Base-by-base conservation (phyloP, 805 yeast species). In the Lipomyces starkeyi region DNA sequence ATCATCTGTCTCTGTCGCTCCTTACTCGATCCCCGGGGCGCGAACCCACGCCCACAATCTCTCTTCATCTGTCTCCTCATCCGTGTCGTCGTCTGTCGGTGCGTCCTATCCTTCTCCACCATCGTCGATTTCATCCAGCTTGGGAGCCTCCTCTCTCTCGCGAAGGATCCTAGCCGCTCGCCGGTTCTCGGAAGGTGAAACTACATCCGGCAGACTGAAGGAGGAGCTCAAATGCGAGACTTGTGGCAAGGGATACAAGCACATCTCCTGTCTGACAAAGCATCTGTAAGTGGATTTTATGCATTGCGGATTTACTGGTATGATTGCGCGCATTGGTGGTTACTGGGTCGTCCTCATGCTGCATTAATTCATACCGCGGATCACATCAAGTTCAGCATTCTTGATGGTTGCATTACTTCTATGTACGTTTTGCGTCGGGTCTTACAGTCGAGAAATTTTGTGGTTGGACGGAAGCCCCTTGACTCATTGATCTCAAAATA, bases 161-260 rank as follows among this genome's bases (percentile, higher is more conserved):
- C 70, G 72, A 25, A 49, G 54, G 64, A 63, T 69, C 37, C 90
- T 91, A 78, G 96, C 91, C 3, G 94, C 90, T 17, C 83, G 97
- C 69, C 82, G 97, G 65, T 90, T 90, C 63, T 86, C 91, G 60
- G 97, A 91, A 77, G 97, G 97, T 59, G 73, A 69, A 53, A 60
- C 70, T 37, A 96, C 91, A 76, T 86, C 92, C 2, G 96, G 96
- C 27, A 80, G 97, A 59, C 82, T 90, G 60, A 91, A 91, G 77
- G 96, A 91, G 76, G 93, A 90, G 75, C 83, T 91, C 71, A 88
- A 88, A 74, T 91, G 97, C 80, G 96, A 92, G 78, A 91, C 95
- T 3, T 91, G 97, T 74, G 97, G 97, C 2, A 91, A 91, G 78
- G 96, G 95, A 27, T 91, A 91, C 77, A 92, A 91, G 77, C 97